Evolutionary conservation across 805 yeast genomes (phyloP).

Genomic region (Saccharomyces kudriavzevii): DNA sequence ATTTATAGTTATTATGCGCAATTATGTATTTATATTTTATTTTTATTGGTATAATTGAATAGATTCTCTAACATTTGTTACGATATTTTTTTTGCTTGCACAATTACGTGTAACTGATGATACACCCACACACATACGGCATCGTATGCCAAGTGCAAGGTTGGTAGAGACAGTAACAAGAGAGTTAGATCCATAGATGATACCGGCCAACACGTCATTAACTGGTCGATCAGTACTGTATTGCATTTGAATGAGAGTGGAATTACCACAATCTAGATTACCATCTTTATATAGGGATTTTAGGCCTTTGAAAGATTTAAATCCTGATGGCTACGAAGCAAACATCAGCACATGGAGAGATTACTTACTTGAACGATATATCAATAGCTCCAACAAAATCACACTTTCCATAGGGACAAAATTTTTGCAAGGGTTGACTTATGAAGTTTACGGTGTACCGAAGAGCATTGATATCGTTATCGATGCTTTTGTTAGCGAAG

Average conservation of each 20-base stretch:
- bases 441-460: slow-evolving; percentile 31
- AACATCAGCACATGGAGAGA: slow-evolving; percentile 34
- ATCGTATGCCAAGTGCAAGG: background rate
- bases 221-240: background rate
- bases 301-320: slow-evolving; percentile 30
- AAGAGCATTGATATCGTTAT: slow-evolving; percentile 31
- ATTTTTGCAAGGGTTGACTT: slow-evolving; percentile 21
- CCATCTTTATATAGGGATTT: slow-evolving; percentile 35
- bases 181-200: background rate
- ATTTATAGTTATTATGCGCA: slow-evolving; percentile 32
- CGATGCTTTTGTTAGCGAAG: slow-evolving; percentile 26
- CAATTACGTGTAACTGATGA: background rate
- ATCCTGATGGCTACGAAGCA: slow-evolving; percentile 37
- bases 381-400: slow-evolving; percentile 10
- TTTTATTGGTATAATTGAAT: background rate
- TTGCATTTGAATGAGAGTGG: background rate
- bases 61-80: background rate
- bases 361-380: slow-evolving; percentile 12
- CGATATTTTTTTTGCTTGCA: background rate
- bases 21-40: background rate
- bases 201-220: background rate
- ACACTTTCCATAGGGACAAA: slow-evolving; percentile 23
- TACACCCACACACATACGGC: background rate
- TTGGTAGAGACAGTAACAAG: background rate
- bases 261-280: slow-evolving; percentile 30